phyloP scores from a whole-genome alignment of 2,329 filamentous ascomycete genomes.

The Bipolaris cookei region DNA sequence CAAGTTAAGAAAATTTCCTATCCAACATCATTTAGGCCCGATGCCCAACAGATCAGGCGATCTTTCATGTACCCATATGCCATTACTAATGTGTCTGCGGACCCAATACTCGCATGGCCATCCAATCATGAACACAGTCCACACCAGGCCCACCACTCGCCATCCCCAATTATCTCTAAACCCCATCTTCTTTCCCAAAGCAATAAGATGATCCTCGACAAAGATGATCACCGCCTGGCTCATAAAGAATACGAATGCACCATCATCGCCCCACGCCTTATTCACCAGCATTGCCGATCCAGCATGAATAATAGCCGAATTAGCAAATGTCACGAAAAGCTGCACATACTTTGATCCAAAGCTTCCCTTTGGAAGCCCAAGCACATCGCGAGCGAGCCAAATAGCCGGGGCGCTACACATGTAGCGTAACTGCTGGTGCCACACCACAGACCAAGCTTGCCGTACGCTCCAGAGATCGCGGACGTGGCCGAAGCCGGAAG shows the following conservation, averaged over 20 bases:
- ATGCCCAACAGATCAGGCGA: constrained; percentile 29
- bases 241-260: constrained; percentile 30
- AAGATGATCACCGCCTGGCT: constrained; percentile 35
- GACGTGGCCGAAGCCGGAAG: constrained; percentile 31
- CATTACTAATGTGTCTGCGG: constrained; percentile 10
- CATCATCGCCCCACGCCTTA: constrained; percentile 19
- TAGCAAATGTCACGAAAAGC: constrained; percentile 33
- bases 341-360: constrained; percentile 42
- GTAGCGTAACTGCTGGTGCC: constrained; percentile 36
- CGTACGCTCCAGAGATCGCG: constrained; percentile 26
- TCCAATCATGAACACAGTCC: constrained; percentile 31
- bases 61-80: constrained; percentile 31
- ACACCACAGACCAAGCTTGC: constrained; percentile 32
- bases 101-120: constrained; percentile 17
- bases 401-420: constrained; percentile 27
- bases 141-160: constrained; percentile 30
- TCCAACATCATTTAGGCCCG: constrained; percentile 16
- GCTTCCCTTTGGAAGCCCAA: constrained; percentile 31
- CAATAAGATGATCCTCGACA: constrained; percentile 41
- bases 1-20: neutral
- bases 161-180: constrained; percentile 21
- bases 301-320: constrained; percentile 28
- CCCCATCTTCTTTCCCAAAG: constrained; percentile 28
- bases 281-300: constrained; percentile 25
- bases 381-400: constrained; percentile 26